Conservation (phyloP, 768 basidiomycete species). For the Steccherinum ochraceum region DNA sequence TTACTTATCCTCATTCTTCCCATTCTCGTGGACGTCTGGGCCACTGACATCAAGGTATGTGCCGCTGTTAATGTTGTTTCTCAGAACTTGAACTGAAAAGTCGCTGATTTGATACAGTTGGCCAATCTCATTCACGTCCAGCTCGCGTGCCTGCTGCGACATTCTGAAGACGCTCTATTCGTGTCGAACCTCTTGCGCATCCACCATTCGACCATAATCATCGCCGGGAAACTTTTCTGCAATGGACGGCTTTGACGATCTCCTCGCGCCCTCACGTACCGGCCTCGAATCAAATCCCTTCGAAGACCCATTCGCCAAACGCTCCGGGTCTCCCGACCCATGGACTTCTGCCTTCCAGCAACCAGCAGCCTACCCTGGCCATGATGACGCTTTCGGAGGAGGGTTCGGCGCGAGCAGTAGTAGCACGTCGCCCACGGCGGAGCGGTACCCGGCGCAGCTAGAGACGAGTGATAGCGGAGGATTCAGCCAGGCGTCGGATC, state of each 20-base stretch:
- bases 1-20: too few relatives aligned
- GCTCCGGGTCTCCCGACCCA: constrained; percentile 68
- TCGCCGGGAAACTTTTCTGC: too few relatives aligned
- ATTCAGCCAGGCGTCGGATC: constrained; percentile 25
- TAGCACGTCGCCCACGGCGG: constrained; percentile 1
- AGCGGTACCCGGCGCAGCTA: background rate
- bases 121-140: too few relatives aligned
- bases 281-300: constrained; percentile 74
- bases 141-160: too few relatives aligned
- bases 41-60: too few relatives aligned
- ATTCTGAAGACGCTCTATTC: too few relatives aligned
- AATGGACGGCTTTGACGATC: constrained; percentile 79
- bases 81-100: too few relatives aligned
- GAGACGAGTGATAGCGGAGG: background rate
- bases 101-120: too few relatives aligned
- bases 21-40: too few relatives aligned
- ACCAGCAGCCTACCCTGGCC: constrained; percentile 12
- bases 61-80: too few relatives aligned
- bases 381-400: constrained; percentile 11
- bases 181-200: too few relatives aligned
- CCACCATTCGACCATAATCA: too few relatives aligned
- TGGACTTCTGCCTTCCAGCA: constrained; percentile 33
- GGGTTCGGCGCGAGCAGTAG: constrained; percentile 9
- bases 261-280: constrained; percentile 49
- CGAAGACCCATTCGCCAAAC: constrained; percentile 62